Base-by-base conservation (phyloP, 441 rosid species). In the Viola pubescens region DNA sequence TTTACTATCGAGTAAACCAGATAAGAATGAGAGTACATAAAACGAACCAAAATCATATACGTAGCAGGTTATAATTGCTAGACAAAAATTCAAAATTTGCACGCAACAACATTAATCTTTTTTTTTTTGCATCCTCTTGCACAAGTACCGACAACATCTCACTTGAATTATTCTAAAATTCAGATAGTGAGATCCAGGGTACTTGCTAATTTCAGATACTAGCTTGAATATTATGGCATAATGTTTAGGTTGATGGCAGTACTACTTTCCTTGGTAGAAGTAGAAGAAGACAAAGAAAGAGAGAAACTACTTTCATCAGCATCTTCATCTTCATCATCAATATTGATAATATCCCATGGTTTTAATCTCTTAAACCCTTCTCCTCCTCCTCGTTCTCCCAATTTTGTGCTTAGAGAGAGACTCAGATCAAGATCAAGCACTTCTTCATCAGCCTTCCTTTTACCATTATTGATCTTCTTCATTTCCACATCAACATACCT, bases 131-230 rank as follows among this genome's bases (percentile, higher is more conserved):
- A 14, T 62, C 59, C 58, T 54, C 69, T 62, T 66, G 65, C 48
- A 55, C 81, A 72, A 77, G 79, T 77, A 77, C 81, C 73, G 58
- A 61, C 77, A 64, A 50, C 71, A 72, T 77, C 81, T 72, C 79
- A 69, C 77, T 62, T 44, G 75, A 72, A 74, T 61, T 26, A 26
- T 26, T 66, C 64, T 58, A 62, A 37, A 61, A 65, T 68, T 75
- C 73, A 75, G 62, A 51, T 54, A 59, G 68, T 74, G 69, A 74
- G 73, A 72, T 69, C 75, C 46, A 63, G 77, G 75, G 73, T 74
- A 69, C 79, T 77, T 46, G 61, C 39, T 69, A 61, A 57, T 58
- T 60, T 45, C 4, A 40, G 66, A 67, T 70, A 19, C 49, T 64
- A 44, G 54, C 34, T 26, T 26, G 34, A 26, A 26, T 26, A 26